Conservation (phyloP, 2,329 filamentous ascomycete species). For the Microcyclospora tardicrescens region DNA sequence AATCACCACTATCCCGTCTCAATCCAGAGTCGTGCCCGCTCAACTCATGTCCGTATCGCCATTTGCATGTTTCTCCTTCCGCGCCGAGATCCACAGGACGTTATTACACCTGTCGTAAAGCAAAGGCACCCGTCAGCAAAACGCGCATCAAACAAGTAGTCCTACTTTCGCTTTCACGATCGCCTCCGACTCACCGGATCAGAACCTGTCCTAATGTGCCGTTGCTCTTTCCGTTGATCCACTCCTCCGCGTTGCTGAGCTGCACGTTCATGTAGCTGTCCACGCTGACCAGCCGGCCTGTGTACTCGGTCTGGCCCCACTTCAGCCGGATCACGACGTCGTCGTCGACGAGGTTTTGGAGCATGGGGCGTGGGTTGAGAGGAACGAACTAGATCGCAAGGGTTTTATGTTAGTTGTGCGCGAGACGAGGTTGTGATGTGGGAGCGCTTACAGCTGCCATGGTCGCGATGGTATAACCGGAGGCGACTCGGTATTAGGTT, state of each 20-base stretch:
- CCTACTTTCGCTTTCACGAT: conserved; percentile 1
- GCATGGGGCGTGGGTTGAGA: conserved; percentile 90
- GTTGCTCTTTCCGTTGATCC: conserved; percentile 73
- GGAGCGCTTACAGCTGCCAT: too few relatives aligned
- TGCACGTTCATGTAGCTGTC: conserved; percentile 99
- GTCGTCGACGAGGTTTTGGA: conserved; percentile 89
- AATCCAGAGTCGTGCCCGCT: too few relatives aligned
- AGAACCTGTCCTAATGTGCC: conserved; percentile 80
- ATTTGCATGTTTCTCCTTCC: conserved; percentile 7
- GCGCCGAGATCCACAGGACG: conserved; percentile 73
- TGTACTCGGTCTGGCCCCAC: conserved; percentile 97
- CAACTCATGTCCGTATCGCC: too few relatives aligned
- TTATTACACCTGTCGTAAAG: conserved; percentile 64
- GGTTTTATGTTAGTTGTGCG: too few relatives aligned
- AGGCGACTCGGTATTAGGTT: too few relatives aligned
- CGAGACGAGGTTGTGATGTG: too few relatives aligned
- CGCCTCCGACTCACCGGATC: conserved; percentile 53
- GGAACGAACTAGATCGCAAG: conserved; percentile 53
- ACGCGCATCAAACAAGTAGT: not conserved
- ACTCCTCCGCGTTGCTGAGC: conserved; percentile 81
- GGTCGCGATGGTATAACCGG: too few relatives aligned
- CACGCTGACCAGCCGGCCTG: conserved; percentile 78
- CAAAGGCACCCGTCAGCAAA: not conserved
- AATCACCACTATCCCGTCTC: too few relatives aligned
- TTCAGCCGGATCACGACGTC: conserved; percentile 86